Conservation (phyloP, 129 eudicot species). For the Chrysanthemum makinoi region DNA sequence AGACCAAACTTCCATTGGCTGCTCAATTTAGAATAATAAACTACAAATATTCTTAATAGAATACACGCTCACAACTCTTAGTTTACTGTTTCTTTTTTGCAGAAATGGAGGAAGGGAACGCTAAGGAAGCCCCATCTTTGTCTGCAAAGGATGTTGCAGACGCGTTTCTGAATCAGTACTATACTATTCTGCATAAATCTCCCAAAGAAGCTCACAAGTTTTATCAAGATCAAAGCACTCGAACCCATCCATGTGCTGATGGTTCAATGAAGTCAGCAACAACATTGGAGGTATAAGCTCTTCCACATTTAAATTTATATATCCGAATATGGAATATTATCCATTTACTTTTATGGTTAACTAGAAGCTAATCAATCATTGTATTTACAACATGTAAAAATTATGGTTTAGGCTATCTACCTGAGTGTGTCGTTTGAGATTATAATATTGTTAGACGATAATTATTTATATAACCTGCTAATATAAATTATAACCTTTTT, state of each 20-base stretch:
- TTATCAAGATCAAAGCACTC: slow-evolving; percentile 31
- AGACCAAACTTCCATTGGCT: not conserved
- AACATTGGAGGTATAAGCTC: slow-evolving; percentile 26
- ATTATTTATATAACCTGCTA: too few species aligned
- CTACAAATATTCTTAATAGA: not conserved
- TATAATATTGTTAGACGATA: too few species aligned
- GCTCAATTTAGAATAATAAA: not conserved
- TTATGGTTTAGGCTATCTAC: too few species aligned
- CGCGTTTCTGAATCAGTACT: slow-evolving; percentile 36
- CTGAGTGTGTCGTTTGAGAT: too few species aligned
- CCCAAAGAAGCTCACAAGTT: slow-evolving; percentile 36
- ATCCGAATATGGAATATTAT: not conserved
- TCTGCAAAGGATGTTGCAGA: slow-evolving; percentile 36
- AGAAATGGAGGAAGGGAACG: slow-evolving; percentile 28
- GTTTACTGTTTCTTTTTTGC: not conserved
- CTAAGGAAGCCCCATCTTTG: slow-evolving; percentile 23
- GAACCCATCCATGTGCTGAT: slow-evolving; percentile 29
- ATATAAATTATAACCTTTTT: too few species aligned
- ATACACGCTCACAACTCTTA: not conserved
- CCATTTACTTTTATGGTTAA: not conserved
- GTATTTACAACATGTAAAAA: too few species aligned
- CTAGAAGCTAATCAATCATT: too few species aligned
- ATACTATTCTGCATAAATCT: slow-evolving; percentile 13
- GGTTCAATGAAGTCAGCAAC: slow-evolving; percentile 35
- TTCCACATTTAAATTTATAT: not conserved